Conservation (phyloP, 768 basidiomycete genomes). For the Amylocystis lapponica region DNA sequence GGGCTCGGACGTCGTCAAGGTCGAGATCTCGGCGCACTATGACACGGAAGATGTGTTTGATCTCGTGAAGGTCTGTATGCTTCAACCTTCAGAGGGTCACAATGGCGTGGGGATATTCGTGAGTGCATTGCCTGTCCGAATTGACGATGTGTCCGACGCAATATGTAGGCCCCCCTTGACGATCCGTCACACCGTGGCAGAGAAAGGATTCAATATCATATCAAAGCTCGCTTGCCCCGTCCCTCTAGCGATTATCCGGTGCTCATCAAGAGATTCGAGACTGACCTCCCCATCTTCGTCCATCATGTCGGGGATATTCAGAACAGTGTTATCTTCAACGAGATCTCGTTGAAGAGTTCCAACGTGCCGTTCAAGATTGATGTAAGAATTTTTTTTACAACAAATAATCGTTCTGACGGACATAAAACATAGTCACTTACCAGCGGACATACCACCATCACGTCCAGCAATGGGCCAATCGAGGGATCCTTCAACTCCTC, state of each 20-base stretch:
- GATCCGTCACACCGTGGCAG: neutral
- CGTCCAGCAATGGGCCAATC: constrained; percentile 31
- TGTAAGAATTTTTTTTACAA: too few species aligned
- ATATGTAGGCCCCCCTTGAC: too few species aligned
- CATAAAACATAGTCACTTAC: constrained; percentile 25
- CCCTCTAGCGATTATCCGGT: constrained; percentile 9
- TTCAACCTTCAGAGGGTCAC: constrained; percentile 10
- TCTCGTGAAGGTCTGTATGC: constrained; percentile 16
- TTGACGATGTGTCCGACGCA: too few species aligned
- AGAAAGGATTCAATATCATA: constrained; percentile 18
- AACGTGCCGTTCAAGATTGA: too few species aligned
- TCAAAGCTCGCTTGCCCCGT: constrained; percentile 26
- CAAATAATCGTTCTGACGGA: too few species aligned
- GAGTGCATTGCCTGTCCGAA: constrained; percentile 5
- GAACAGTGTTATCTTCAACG: constrained; percentile 22
- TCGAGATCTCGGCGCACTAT: neutral
- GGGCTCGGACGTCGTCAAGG: neutral
- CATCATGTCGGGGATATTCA: constrained; percentile 26
- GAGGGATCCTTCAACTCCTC: constrained; percentile 32
- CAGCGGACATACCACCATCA: constrained; percentile 15
- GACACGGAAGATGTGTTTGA: constrained; percentile 4
- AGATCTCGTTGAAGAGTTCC: constrained; percentile 16
- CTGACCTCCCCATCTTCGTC: constrained; percentile 23
- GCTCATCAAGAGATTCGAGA: constrained; percentile 23
- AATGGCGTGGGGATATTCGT: constrained; percentile 28